Evolutionary conservation across 1,284 basidiomycete genomes (phyloP).

Genomic region (Moniliophthora roreri): DNA sequence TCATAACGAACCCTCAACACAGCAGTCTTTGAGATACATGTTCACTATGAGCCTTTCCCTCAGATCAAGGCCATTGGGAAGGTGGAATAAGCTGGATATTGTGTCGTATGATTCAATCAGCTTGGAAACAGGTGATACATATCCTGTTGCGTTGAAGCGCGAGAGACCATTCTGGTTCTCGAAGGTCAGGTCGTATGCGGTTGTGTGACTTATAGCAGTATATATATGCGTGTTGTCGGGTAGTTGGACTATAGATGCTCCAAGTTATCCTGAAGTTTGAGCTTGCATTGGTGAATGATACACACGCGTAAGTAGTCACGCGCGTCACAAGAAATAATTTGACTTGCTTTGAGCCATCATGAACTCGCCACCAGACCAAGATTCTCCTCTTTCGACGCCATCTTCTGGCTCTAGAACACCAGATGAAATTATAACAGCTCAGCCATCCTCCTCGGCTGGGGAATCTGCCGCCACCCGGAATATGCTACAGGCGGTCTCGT

Average conservation of each 20-base stretch:
- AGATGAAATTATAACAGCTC: constrained; percentile 26
- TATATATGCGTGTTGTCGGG: not conserved
- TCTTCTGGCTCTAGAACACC: constrained; percentile 38
- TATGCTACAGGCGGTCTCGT: constrained; percentile 34
- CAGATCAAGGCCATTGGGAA: constrained; percentile 75
- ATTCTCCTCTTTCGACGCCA: constrained; percentile 36
- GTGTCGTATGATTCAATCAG: constrained; percentile 75
- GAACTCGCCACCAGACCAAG: constrained; percentile 18
- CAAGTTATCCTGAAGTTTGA: too few species aligned
- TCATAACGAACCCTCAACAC: not conserved
- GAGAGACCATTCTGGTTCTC: constrained; percentile 93
- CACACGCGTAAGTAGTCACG: too few species aligned
- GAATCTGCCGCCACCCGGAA: constrained; percentile 31
- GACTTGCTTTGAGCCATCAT: not conserved
- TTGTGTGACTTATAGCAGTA: not conserved
- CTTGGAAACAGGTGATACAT: constrained; percentile 71
- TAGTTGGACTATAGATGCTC: too few species aligned
- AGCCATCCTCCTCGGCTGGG: constrained; percentile 28
- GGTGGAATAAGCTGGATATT: constrained; percentile 89
- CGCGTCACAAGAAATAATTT: too few species aligned
- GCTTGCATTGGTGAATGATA: too few species aligned
- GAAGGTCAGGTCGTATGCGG: constrained; percentile 63
- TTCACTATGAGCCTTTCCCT: constrained; percentile 86
- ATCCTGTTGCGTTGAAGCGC: constrained; percentile 75
- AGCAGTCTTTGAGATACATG: constrained; percentile 53